Conservation (phyloP, 2,329 filamentous ascomycete genomes). For the Alternaria brassicicola region DNA sequence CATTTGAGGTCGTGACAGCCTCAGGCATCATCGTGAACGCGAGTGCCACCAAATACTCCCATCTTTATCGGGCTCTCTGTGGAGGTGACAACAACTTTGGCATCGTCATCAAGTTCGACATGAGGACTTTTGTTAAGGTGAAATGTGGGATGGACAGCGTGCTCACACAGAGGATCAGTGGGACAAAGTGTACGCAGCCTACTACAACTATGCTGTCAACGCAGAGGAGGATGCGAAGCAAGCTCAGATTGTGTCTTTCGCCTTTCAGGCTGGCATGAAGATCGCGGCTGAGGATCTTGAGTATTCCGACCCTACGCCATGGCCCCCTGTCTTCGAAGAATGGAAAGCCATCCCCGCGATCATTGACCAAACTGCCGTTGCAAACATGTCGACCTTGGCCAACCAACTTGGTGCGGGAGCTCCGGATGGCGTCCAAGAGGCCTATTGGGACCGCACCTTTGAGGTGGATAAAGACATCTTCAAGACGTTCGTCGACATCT, state of each 20-base stretch:
- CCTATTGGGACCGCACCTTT: constrained; percentile 37
- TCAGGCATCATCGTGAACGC: constrained; percentile 23
- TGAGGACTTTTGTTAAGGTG: constrained; percentile 32
- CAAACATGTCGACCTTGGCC: constrained; percentile 30
- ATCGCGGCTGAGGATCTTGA: constrained; percentile 29
- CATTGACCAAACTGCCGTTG: constrained; percentile 31
- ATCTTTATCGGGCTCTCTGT: constrained; percentile 50
- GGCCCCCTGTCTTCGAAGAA: constrained; percentile 31
- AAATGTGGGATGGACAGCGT: constrained; percentile 38
- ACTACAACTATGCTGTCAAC: constrained; percentile 22
- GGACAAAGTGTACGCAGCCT: constrained; percentile 26
- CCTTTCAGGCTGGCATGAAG: constrained; percentile 20
- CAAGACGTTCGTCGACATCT: constrained; percentile 27
- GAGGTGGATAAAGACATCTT: constrained; percentile 32
- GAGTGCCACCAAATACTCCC: constrained; percentile 34
- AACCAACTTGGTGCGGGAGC: constrained; percentile 23
- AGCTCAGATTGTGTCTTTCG: constrained; percentile 32
- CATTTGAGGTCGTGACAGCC: constrained; percentile 40
- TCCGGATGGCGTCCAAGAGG: constrained; percentile 26
- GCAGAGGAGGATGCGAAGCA: constrained; percentile 23
- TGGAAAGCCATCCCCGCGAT: constrained; percentile 35
- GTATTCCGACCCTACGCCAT: constrained; percentile 33
- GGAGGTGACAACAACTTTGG: constrained; percentile 47
- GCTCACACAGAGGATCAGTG: constrained; percentile 21
- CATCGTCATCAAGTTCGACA: constrained; percentile 38